A percentile compares a stretch with the other conserved stretches of the same genome.
Evolutionary conservation across 495 filamentous ascomycete species (phyloP).

Genomic region (Pseudotulostoma volvatum): DNA sequence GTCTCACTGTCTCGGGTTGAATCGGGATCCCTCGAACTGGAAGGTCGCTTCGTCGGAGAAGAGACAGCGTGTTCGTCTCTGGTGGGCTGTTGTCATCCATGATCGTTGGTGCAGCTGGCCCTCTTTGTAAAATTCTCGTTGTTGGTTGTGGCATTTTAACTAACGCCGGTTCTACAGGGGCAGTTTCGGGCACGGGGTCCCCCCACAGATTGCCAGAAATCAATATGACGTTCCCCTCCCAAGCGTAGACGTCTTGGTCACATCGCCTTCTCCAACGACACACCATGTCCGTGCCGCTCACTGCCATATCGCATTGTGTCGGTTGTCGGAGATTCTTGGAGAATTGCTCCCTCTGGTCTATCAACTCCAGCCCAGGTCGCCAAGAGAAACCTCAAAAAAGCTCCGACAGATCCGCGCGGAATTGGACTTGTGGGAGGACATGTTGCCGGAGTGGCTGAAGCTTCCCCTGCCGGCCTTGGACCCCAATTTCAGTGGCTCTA

Average conservation of each 20-base stretch:
- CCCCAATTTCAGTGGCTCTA: conserved; percentile 24
- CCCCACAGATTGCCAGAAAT: conserved; percentile 30
- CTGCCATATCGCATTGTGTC: conserved; percentile 35
- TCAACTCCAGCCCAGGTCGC: conserved; percentile 23
- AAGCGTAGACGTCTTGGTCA: conserved; percentile 23
- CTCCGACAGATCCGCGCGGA: conserved; percentile 27
- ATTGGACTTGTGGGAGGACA: conserved; percentile 32
- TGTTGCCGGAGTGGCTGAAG: conserved; percentile 27
- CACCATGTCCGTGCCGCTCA: conserved; percentile 29
- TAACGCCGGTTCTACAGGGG: conserved; percentile 21
- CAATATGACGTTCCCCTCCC: conserved; percentile 41
- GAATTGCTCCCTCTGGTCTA: conserved; percentile 36
- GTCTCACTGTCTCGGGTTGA: conserved; percentile 35
- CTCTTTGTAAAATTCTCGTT: not conserved
- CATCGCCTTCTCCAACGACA: conserved; percentile 18
- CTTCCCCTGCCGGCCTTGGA: conserved; percentile 14
- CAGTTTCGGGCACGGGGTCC: conserved; percentile 36
- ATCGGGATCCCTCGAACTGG: conserved; percentile 33
- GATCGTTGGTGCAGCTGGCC: conserved; percentile 37
- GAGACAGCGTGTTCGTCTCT: conserved; percentile 29
- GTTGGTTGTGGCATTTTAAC: no score
- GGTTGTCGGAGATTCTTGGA: conserved; percentile 35
- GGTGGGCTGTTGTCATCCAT: conserved; percentile 39
- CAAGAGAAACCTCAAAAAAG: conserved; percentile 27
- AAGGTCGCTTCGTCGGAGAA: conserved; percentile 32